phyloP scores from a whole-genome alignment of 257 asterid species.

The Avicennia marina region DNA sequence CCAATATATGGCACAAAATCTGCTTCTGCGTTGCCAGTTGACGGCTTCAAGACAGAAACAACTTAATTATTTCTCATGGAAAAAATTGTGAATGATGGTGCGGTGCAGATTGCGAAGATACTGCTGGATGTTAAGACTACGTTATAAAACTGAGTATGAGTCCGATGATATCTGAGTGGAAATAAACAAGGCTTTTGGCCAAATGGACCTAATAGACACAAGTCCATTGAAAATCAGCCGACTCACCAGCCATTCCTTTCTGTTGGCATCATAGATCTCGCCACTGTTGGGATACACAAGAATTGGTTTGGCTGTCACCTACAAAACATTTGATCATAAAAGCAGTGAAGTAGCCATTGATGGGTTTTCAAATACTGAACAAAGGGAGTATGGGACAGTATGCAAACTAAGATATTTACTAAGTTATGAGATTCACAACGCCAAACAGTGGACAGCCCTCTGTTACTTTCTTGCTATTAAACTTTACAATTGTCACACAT shows the following conservation, averaged over 20 bases:
- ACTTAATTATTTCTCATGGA: too few relatives aligned
- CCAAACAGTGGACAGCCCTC: too few relatives aligned
- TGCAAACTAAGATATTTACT: too few relatives aligned
- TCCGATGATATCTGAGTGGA: too few relatives aligned
- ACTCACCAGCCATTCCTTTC: conserved; percentile 83
- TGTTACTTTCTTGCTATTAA: background rate
- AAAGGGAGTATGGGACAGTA: too few relatives aligned
- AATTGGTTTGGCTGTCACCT: conserved; percentile 70
- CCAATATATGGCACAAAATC: conserved; percentile 69
- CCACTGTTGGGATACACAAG: conserved; percentile 88
- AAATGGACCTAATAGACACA: background rate
- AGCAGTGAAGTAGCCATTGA: background rate
- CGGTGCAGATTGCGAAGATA: too few relatives aligned
- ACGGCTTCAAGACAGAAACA: conserved; percentile 32
- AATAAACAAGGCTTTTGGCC: background rate
- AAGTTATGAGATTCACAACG: too few relatives aligned
- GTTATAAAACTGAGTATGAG: too few relatives aligned
- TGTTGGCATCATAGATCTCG: conserved; percentile 64
- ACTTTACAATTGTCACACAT: background rate
- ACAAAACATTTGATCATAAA: conserved; percentile 7
- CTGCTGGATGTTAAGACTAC: too few relatives aligned
- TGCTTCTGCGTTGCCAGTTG: conserved; percentile 40
- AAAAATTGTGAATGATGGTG: too few relatives aligned
- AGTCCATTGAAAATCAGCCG: background rate
- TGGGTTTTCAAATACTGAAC: too few relatives aligned